Evolutionary conservation across 768 basidiomycete genomes (phyloP).

Genomic region (Leccinum boreale): DNA sequence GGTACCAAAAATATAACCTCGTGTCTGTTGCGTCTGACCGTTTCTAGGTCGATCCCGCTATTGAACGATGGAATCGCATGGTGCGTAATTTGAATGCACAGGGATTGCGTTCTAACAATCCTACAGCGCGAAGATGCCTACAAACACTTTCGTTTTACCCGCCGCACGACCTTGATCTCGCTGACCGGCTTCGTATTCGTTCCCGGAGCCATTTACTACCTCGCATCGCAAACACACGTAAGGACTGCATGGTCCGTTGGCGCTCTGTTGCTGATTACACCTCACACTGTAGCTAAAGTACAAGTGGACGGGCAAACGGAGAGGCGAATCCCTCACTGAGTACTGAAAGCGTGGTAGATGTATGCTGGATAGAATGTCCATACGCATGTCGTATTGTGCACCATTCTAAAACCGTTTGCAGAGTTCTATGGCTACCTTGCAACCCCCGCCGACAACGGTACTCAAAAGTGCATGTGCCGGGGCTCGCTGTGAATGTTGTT

Average conservation of each 20-base stretch:
- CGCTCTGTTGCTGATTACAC: constrained; percentile 5
- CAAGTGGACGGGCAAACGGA: constrained; percentile 53
- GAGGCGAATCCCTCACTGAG: constrained; percentile 39
- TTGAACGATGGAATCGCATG: constrained; percentile 63
- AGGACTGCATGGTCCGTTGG: constrained; percentile 30
- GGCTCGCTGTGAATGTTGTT: constrained; percentile 82
- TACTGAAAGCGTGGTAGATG: constrained; percentile 13
- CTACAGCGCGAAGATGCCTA: constrained; percentile 80
- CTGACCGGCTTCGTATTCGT: constrained; percentile 62
- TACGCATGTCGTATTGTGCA: neutral
- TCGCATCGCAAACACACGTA: constrained; percentile 38
- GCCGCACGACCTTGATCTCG: constrained; percentile 55
- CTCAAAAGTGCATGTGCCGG: constrained; percentile 90
- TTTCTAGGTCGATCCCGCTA: constrained; percentile 48
- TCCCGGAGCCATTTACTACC: constrained; percentile 52
- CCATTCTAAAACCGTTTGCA: constrained; percentile 70
- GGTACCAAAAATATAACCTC: constrained; percentile 31
- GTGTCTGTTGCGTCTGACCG: neutral
- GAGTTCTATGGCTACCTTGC: constrained; percentile 85
- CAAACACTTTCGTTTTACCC: constrained; percentile 79
- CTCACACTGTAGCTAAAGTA: constrained; percentile 41
- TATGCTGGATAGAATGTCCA: constrained; percentile 1
- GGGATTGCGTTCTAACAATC: neutral
- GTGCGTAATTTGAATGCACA: constrained; percentile 31
- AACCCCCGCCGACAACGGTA: constrained; percentile 79